Base-by-base conservation (phyloP, 2,329 filamentous ascomycete species). In the Lasiodiplodia hormozganensis region DNA sequence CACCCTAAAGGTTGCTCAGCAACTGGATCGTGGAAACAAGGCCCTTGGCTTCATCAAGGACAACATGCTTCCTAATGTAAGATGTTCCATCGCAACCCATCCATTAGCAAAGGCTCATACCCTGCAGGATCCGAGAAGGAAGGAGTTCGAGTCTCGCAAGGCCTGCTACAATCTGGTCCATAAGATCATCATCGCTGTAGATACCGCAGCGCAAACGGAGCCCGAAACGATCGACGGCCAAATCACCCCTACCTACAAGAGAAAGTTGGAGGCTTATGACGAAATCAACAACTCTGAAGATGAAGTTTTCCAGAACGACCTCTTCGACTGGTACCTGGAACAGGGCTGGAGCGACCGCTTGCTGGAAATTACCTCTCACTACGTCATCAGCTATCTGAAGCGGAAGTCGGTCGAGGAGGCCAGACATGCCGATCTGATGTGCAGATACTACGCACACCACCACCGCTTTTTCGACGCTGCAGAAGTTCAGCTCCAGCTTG, bases 241-340 rank as follows among this genome's bases (percentile, higher is more conserved):
- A 72, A 87, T 88, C 62, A 94, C 93, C 0, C 80, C 93, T 14
- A 87, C 92, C 23, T 89, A 90, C 2, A 94, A 90, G 57, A 93
- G 96, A 78, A 88, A 92, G 71, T 88, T 89, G 62, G 95, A 99
- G 81, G 95, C 96, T 0, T 97, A 98, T 80, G 88, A 90, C 54
- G 92, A 97, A 2, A 94, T 99, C 73, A 93, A 96, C 76, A 88
- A 87, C 69, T 97, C 95, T 0, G 87, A 90, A 16, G 96, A 99
- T 73, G 93, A 97, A 75, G 92, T 97, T 4, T 99, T 99, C 83
- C 91, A 98, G 78, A 96, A 93, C 70, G 93, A 93, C 74, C 85
- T 99, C n/a, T 99, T 97, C 77, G 94, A 97, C 75, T 99, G 96
- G 95, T 99, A 99, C 79, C 89, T 98, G 72, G 82, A 87, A 66